Conservation (phyloP, 495 filamentous ascomycete species). For the Chaetomidium leptoderma region DNA sequence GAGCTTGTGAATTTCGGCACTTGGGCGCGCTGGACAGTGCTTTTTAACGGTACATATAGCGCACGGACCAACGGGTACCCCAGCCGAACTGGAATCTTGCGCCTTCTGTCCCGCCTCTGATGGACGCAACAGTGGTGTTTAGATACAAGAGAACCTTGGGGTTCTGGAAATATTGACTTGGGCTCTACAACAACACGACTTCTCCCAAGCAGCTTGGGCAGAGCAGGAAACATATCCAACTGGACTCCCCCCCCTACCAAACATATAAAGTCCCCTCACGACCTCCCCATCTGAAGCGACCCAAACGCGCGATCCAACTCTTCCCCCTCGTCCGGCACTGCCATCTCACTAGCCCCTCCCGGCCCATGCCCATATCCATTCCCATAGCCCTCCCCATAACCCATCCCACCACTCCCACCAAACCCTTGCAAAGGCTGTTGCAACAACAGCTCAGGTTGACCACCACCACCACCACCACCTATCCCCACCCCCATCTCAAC, state of each 20-base stretch:
- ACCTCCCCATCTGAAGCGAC: constrained; percentile 43
- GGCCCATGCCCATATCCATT: constrained; percentile 22
- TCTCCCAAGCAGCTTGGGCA: too few relatives aligned
- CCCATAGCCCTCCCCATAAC: constrained; percentile 1
- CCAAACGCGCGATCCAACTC: constrained; percentile 91
- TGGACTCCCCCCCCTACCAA: background rate
- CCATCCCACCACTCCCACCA: background rate
- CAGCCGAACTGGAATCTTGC: background rate
- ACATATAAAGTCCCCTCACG: background rate
- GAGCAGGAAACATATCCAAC: background rate
- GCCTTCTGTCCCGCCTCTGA: too few relatives aligned
- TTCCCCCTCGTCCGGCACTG: constrained; percentile 58
- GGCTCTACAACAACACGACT: too few relatives aligned
- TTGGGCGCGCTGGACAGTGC: too few relatives aligned
- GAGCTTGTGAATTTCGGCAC: too few relatives aligned
- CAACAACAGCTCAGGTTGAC: constrained; percentile 23
- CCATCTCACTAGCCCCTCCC: constrained; percentile 45
- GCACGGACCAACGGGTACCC: background rate
- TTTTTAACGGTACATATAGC: too few relatives aligned
- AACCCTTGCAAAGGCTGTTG: constrained; percentile 10
- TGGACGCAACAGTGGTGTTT: too few relatives aligned
- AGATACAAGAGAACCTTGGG: too few relatives aligned
- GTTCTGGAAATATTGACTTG: too few relatives aligned
- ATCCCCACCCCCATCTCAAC: constrained; percentile 18
- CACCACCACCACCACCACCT: constrained; percentile 34